Conservation (phyloP, 768 basidiomycete genomes). For the Chlorophyllum brunneum region DNA sequence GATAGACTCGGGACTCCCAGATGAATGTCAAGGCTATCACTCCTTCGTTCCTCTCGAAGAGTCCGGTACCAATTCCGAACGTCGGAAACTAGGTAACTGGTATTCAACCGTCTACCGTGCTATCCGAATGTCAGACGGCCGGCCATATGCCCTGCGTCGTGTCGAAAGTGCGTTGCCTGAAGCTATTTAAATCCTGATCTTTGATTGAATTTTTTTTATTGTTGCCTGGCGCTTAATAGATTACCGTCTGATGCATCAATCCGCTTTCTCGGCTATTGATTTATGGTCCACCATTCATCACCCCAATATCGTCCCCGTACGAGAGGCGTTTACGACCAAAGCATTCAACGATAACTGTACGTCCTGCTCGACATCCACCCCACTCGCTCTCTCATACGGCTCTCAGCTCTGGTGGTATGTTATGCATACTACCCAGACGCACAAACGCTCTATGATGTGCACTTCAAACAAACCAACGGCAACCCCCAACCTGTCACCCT, state of each 20-base stretch:
- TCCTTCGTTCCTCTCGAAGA: constrained; percentile 77
- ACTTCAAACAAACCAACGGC: constrained; percentile 54
- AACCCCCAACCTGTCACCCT: constrained; percentile 20
- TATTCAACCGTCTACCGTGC: constrained; percentile 84
- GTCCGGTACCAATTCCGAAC: constrained; percentile 38
- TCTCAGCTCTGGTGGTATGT: constrained; percentile 80
- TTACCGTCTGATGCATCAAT: constrained; percentile 77
- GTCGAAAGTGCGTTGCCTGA: constrained; percentile 74
- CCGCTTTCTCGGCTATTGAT: constrained; percentile 80
- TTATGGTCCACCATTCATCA: constrained; percentile 83
- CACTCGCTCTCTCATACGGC: not conserved
- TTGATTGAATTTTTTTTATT: no score
- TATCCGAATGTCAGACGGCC: constrained; percentile 64
- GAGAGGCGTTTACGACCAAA: constrained; percentile 93
- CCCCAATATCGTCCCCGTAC: constrained; percentile 77
- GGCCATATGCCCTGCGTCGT: constrained; percentile 72
- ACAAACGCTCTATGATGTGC: constrained; percentile 74
- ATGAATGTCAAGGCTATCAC: constrained; percentile 90
- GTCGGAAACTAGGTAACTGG: constrained; percentile 82
- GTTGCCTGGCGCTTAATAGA: no score
- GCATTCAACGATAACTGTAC: constrained; percentile 90
- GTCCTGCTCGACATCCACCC: no score
- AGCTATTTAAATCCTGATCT: no score
- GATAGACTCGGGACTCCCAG: constrained; percentile 63
- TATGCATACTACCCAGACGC: constrained; percentile 88